phyloP scores from a whole-genome alignment of 75 land plant genomes.

The Azolla pinnata region DNA sequence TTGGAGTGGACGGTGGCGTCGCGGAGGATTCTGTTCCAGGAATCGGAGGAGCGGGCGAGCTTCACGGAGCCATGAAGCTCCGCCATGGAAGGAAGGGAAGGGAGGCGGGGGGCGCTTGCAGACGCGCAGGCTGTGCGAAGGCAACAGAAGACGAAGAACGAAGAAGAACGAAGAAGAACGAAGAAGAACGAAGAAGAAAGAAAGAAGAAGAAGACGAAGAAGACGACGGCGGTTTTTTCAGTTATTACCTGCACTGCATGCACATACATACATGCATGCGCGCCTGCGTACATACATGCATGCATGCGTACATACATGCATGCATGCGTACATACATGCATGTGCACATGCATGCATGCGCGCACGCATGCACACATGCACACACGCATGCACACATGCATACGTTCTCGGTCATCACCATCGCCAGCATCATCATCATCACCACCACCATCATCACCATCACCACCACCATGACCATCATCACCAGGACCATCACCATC shows the following conservation, averaged over 20 bases:
- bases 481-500: too few species aligned
- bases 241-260: not conserved
- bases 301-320: not conserved
- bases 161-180: not conserved
- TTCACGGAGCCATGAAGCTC: too few species aligned
- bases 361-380: not conserved
- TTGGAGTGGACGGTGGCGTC: too few species aligned
- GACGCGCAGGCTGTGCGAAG: not conserved
- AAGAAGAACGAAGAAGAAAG: not conserved
- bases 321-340: not conserved
- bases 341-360: not conserved
- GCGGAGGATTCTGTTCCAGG: too few species aligned
- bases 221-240: not conserved
- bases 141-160: not conserved
- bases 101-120: too few species aligned
- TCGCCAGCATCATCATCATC: too few species aligned
- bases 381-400: not conserved
- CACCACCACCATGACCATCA: too few species aligned
- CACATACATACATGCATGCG: not conserved
- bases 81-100: too few species aligned
- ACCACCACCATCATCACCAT: too few species aligned
- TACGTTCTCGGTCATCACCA: not conserved
- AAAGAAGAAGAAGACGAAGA: not conserved
- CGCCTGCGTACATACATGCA: not conserved
- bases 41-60: too few species aligned